Conservation (phyloP, 2,329 filamentous ascomycete species). For the Trichoderma semiorbis region DNA sequence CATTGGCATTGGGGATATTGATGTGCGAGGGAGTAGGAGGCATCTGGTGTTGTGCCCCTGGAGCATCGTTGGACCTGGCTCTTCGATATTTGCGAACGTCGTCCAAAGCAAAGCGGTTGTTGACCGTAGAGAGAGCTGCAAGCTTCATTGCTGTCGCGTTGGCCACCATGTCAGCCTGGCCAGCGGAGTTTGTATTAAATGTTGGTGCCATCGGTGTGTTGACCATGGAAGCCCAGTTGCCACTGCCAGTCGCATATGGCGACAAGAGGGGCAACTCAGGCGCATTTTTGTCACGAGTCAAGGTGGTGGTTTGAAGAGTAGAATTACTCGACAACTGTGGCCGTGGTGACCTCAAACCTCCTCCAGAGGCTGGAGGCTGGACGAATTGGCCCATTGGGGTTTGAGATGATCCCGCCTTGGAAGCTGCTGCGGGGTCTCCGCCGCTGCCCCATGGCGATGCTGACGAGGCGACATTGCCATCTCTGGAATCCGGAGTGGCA, state of each 20-base stretch:
- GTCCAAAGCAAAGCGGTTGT: conserved; percentile 94
- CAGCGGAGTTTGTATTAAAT: conserved; percentile 62
- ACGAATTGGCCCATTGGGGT: conserved; percentile 91
- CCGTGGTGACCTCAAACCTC: conserved; percentile 74
- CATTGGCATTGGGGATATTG: conserved; percentile 67
- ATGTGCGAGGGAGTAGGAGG: conserved; percentile 65
- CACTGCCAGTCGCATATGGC: conserved; percentile 67
- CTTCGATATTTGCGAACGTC: conserved; percentile 96
- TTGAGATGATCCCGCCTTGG: conserved; percentile 77
- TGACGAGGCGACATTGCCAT: conserved; percentile 25
- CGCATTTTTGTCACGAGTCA: conserved; percentile 64
- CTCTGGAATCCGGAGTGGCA: conserved; percentile 39
- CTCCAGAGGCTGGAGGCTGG: conserved; percentile 71
- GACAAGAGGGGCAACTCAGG: conserved; percentile 81
- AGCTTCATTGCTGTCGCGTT: conserved; percentile 99
- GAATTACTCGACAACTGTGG: conserved; percentile 63
- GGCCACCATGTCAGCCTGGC: conserved; percentile 94
- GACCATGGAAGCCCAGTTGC: conserved; percentile 97
- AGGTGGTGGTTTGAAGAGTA: conserved; percentile 79
- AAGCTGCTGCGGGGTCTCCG: conserved; percentile 46
- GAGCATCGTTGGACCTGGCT: conserved; percentile 80
- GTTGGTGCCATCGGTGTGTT: conserved; percentile 94
- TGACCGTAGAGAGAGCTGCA: conserved; percentile 92
- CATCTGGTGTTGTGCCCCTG: conserved; percentile 59
- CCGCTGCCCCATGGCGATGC: conserved; percentile 74